These are phyloP conservation scores for Aspergillus flavus DNA, from an alignment of 2,329 filamentous ascomycete species.

Conservation along the genomic window DNA sequence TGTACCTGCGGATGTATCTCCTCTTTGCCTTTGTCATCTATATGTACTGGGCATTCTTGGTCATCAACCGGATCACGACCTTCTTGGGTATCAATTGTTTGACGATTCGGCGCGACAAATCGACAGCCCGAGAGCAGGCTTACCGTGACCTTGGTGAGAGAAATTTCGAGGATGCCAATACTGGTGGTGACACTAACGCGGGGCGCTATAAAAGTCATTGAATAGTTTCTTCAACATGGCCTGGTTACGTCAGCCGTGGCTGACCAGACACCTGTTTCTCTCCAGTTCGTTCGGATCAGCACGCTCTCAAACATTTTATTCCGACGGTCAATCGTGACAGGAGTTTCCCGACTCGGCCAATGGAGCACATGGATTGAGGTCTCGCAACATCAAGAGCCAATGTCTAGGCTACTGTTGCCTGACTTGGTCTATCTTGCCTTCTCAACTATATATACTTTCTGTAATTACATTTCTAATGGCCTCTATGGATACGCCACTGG, in stretches of 20 bases:
- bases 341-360: not conserved
- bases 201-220: slow-evolving; percentile 23
- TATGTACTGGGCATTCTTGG: slow-evolving; percentile 87
- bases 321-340: not conserved
- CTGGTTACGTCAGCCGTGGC: not conserved
- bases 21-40: slow-evolving; percentile 83
- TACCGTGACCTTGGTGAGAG: slow-evolving; percentile 40
- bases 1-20: slow-evolving; percentile 84
- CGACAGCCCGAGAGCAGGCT: slow-evolving; percentile 35
- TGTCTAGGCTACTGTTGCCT: not conserved
- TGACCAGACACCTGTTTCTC: not conserved
- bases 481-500: slow-evolving; percentile 17
- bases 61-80: slow-evolving; percentile 87
- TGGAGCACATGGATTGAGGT: not conserved
- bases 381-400: not conserved
- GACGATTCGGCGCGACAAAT: slow-evolving; percentile 64
- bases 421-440: not conserved
- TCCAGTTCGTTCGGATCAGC: not conserved
- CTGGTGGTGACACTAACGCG: slow-evolving; percentile 18
- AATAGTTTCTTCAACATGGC: slow-evolving; percentile 6
- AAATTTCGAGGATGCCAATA: slow-evolving; percentile 11
- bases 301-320: not conserved
- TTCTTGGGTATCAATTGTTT: slow-evolving; percentile 94
- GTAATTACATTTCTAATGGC: slow-evolving; percentile 18
- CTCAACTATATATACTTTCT: slow-evolving; percentile 6